Evolutionary conservation across 2,329 filamentous ascomycete genomes (phyloP).

Genomic region (Sporothrix sp.): DNA sequence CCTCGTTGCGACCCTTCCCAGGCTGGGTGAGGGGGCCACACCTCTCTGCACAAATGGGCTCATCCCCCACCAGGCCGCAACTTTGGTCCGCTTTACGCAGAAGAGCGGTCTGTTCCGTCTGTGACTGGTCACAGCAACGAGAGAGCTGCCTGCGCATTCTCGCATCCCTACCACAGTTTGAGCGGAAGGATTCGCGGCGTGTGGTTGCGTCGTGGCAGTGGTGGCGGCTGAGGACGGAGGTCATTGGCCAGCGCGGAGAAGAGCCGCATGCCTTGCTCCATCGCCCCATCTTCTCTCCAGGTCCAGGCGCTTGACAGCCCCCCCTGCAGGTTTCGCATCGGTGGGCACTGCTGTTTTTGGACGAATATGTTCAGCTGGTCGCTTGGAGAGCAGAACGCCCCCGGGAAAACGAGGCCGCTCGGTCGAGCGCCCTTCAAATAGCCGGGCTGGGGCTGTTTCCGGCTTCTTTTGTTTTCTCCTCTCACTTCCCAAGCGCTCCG

Average conservation of each 20-base stretch:
- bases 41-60: background rate
- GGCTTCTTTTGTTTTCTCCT: background rate
- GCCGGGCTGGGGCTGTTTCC: too few relatives aligned
- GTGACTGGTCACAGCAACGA: background rate
- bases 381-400: background rate
- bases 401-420: background rate
- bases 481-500: background rate
- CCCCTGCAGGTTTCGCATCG: conserved; percentile 4
- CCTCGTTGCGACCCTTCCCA: background rate
- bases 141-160: too few relatives aligned
- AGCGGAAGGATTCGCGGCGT: background rate
- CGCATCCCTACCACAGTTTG: background rate
- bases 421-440: too few relatives aligned
- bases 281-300: too few relatives aligned
- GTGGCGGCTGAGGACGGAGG: too few relatives aligned
- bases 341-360: background rate
- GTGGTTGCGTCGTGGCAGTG: too few relatives aligned
- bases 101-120: too few relatives aligned
- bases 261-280: too few relatives aligned
- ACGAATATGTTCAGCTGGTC: background rate
- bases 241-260: too few relatives aligned
- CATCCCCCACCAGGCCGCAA: background rate
- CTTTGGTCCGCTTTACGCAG: background rate
- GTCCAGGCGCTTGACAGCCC: background rate
- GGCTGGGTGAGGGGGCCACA: too few relatives aligned